phyloP scores from a whole-genome alignment of 495 filamentous ascomycete species.

The Xylona heveae region DNA sequence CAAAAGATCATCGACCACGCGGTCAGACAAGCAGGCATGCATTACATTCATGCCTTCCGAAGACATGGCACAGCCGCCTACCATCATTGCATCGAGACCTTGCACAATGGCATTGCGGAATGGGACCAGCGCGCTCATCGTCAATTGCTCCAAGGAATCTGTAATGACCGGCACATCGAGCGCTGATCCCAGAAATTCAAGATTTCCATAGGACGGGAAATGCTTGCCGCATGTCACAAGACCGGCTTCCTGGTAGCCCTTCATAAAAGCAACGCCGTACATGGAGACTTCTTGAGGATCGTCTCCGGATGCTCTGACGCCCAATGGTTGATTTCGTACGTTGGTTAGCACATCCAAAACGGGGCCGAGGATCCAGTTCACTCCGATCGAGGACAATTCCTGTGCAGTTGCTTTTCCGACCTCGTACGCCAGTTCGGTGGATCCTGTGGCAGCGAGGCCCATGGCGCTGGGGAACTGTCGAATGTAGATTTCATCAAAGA shows the following conservation, averaged over 20 bases:
- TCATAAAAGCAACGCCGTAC: slow-evolving; percentile 71
- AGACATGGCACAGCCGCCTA: slow-evolving; percentile 72
- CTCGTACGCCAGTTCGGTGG: slow-evolving; percentile 52
- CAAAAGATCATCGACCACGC: slow-evolving; percentile 69
- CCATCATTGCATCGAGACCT: slow-evolving; percentile 80
- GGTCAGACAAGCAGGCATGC: slow-evolving; percentile 79
- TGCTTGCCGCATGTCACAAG: slow-evolving; percentile 77
- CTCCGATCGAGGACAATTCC: slow-evolving; percentile 65
- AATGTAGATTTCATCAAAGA: slow-evolving; percentile 80
- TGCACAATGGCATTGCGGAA: slow-evolving; percentile 70
- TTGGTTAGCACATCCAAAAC: slow-evolving; percentile 83
- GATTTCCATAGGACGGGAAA: slow-evolving; percentile 78
- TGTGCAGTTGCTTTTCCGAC: slow-evolving; percentile 73
- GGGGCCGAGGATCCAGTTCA: slow-evolving; percentile 80
- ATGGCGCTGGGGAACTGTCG: slow-evolving; percentile 82
- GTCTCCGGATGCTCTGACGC: slow-evolving; percentile 64
- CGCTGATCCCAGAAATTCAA: slow-evolving; percentile 75
- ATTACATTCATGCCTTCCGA: slow-evolving; percentile 75
- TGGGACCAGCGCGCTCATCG: slow-evolving; percentile 60
- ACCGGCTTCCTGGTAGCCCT: slow-evolving; percentile 71
- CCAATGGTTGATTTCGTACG: slow-evolving; percentile 65
- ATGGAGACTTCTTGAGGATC: slow-evolving; percentile 79
- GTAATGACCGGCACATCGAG: slow-evolving; percentile 82
- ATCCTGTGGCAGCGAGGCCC: slow-evolving; percentile 73
- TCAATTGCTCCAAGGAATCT: slow-evolving; percentile 72